phyloP scores from a whole-genome alignment of 768 basidiomycete species.

The Phaeotremella skinneri region DNA sequence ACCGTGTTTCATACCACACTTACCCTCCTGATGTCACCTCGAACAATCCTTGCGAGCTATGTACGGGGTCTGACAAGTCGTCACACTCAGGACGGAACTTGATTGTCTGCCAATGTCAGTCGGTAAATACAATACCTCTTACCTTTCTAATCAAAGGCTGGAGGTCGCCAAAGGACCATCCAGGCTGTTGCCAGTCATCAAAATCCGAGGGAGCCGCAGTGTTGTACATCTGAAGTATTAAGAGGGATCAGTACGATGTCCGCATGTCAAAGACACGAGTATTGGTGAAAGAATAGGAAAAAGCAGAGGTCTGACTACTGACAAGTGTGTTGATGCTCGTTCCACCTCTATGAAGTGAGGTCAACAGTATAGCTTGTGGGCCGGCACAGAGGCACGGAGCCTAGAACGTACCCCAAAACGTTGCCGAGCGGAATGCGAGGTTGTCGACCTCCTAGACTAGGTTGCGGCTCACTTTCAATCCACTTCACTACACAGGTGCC shows the following conservation, averaged over 20 bases:
- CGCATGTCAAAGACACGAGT: too few relatives aligned
- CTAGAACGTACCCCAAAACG: slow-evolving; percentile 19
- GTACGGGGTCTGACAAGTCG: slow-evolving; percentile 2
- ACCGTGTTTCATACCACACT: not conserved
- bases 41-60: slow-evolving; percentile 12
- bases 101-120: not conserved
- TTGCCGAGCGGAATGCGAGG: slow-evolving; percentile 21
- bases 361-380: not conserved
- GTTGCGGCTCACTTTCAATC: slow-evolving; percentile 9
- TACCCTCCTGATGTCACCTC: slow-evolving; percentile 20
- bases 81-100: not conserved
- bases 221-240: slow-evolving; percentile 26
- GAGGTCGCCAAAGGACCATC: slow-evolving; percentile 22
- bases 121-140: not conserved
- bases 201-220: slow-evolving; percentile 26
- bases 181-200: slow-evolving; percentile 30
- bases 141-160: slow-evolving; percentile 24
- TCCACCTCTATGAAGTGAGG: slow-evolving; percentile 15
- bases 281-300: too few relatives aligned
- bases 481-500: slow-evolving; percentile 7
- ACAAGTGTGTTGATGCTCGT: slow-evolving; percentile 25
- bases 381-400: not conserved
- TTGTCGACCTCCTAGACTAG: slow-evolving; percentile 14
- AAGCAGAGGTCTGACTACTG: too few relatives aligned
- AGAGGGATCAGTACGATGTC: too few relatives aligned